A percentile compares a stretch with the other conserved stretches of the same genome.
Evolutionary conservation across 1,139 yeast species (phyloP).

Genomic region (Suhomyces wounanorum): DNA sequence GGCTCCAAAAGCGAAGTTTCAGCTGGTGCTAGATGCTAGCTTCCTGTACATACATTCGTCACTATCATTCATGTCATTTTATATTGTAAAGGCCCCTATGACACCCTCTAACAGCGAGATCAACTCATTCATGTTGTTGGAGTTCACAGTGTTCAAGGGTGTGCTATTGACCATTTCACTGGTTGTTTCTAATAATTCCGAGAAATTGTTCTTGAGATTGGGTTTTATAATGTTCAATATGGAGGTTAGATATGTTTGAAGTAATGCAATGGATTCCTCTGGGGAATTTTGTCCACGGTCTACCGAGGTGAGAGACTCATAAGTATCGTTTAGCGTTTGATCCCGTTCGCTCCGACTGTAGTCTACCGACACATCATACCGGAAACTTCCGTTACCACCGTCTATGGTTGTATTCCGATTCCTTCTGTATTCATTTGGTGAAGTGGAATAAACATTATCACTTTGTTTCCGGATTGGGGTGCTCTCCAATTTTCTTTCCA

Average conservation of each 20-base stretch:
- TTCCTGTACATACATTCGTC: constrained; percentile 4
- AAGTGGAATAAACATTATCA: not conserved
- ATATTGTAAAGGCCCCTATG: constrained; percentile 25
- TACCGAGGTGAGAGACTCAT: constrained; percentile 19
- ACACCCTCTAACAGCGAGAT: constrained; percentile 27
- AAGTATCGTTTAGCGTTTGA: constrained; percentile 18
- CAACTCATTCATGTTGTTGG: constrained; percentile 23
- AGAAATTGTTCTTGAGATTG: constrained; percentile 15
- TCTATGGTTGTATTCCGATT: not conserved
- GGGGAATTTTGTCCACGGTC: constrained; percentile 13
- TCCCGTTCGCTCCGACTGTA: constrained; percentile 15
- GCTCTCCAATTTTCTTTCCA: constrained; percentile 7
- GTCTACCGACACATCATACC: constrained; percentile 6
- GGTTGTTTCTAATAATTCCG: constrained; percentile 20
- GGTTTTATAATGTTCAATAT: constrained; percentile 17
- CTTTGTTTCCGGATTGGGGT: not conserved
- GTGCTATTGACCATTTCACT: constrained; percentile 20
- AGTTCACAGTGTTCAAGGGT: constrained; percentile 20
- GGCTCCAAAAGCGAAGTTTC: not conserved
- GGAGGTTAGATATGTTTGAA: constrained; percentile 15
- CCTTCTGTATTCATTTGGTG: constrained; percentile 3
- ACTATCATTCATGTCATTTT: constrained; percentile 1
- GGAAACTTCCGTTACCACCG: constrained; percentile 3
- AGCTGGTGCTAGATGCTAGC: constrained; percentile 1
- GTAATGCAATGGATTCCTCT: constrained; percentile 15